Evolutionary conservation across 768 basidiomycete species (phyloP).

Genomic region (Terana coerulea): DNA sequence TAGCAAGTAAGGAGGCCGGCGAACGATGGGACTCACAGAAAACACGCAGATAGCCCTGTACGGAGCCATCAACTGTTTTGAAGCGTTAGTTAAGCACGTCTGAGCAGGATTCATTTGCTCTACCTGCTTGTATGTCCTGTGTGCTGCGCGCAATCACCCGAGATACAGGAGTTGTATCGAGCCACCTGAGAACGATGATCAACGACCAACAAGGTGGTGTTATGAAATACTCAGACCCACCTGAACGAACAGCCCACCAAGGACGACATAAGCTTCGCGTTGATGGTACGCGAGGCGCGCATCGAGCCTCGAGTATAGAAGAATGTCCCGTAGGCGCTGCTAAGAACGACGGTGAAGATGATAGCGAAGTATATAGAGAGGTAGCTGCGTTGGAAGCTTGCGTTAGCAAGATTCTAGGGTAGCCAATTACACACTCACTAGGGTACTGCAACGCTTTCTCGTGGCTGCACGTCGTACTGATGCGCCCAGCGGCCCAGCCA

Average conservation of each 20-base stretch:
- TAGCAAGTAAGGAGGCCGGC: background rate
- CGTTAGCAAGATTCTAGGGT: background rate
- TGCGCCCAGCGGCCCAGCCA: slow-evolving; percentile 42
- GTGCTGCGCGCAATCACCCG: slow-evolving; percentile 65
- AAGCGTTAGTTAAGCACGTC: background rate
- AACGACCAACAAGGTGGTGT: no score
- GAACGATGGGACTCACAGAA: slow-evolving; percentile 1
- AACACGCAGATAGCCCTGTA: slow-evolving; percentile 21
- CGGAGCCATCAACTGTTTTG: slow-evolving; percentile 29
- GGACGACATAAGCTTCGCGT: slow-evolving; percentile 46
- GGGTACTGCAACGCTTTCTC: slow-evolving; percentile 29
- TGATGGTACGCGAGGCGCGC: slow-evolving; percentile 52
- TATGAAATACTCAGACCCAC: slow-evolving; percentile 34
- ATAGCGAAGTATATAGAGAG: slow-evolving; percentile 38
- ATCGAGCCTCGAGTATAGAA: slow-evolving; percentile 42
- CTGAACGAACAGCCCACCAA: slow-evolving; percentile 59
- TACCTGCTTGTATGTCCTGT: slow-evolving; percentile 49
- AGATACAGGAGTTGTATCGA: slow-evolving; percentile 45
- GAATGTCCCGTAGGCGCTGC: slow-evolving; percentile 33
- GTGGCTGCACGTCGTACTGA: slow-evolving; percentile 31
- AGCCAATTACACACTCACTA: slow-evolving; percentile 27
- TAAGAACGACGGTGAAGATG: slow-evolving; percentile 26
- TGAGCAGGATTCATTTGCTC: background rate
- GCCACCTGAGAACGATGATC: slow-evolving; percentile 32
- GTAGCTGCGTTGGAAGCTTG: slow-evolving; percentile 50